Evolutionary conservation across 306 rosid species (phyloP).

Genomic region (Dryas alaskensis): DNA sequence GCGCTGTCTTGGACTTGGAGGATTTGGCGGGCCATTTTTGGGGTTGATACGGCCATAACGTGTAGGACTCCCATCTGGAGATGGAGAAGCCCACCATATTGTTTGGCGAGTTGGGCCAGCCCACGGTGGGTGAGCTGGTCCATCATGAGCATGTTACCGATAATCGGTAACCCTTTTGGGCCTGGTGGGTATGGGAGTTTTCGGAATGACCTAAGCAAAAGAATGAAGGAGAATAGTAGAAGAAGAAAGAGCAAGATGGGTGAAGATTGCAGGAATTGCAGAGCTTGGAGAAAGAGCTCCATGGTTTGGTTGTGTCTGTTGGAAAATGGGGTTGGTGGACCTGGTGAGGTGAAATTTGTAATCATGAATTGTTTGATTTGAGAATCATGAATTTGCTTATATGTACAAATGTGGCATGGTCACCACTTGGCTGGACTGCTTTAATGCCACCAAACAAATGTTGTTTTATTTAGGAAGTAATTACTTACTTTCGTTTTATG

Average conservation of each 20-base stretch:
- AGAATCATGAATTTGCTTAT: not conserved
- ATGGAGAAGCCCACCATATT: slow-evolving; percentile 40
- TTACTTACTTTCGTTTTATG: too few species aligned
- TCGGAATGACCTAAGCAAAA: not conserved
- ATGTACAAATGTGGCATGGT: not conserved
- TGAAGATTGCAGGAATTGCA: slow-evolving; percentile 23
- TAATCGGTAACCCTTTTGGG: slow-evolving; percentile 46
- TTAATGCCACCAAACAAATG: too few species aligned
- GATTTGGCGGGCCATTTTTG: slow-evolving; percentile 27
- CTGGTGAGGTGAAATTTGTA: not conserved
- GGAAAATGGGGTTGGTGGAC: not conserved
- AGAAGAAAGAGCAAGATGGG: slow-evolving; percentile 8
- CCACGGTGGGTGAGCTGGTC: slow-evolving; percentile 47
- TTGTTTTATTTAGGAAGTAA: too few species aligned
- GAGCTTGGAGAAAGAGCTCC: slow-evolving; percentile 13
- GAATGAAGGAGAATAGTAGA: slow-evolving; percentile 8
- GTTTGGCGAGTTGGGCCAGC: slow-evolving; percentile 22
- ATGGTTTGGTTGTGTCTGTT: slow-evolving; percentile 10
- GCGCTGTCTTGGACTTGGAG: slow-evolving; percentile 30
- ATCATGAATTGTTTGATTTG: not conserved
- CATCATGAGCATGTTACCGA: slow-evolving; percentile 52
- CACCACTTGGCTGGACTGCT: too few species aligned
- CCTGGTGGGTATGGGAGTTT: slow-evolving; percentile 55
- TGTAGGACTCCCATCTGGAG: slow-evolving; percentile 30
- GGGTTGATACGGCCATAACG: slow-evolving; percentile 28